phyloP scores from a whole-genome alignment of 2,329 filamentous ascomycete species.

The Amylocarpus encephaloides region DNA sequence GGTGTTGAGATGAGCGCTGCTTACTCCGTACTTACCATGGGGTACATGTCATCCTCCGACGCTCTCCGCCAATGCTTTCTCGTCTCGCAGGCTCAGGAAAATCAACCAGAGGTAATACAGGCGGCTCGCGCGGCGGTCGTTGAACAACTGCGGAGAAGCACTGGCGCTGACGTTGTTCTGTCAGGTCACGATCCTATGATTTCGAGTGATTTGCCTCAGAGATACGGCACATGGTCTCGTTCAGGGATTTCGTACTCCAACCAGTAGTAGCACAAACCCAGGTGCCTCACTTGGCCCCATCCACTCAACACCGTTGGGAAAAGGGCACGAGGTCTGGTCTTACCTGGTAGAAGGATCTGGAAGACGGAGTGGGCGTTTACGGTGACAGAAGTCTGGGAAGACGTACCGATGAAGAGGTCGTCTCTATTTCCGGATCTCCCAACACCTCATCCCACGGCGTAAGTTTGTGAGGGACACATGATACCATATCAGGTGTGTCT shows the following conservation, averaged over 20 bases:
- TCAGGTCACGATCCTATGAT: neutral
- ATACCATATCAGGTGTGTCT: too few relatives aligned
- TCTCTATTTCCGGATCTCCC: too few relatives aligned
- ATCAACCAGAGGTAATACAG: neutral
- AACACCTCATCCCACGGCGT: too few relatives aligned
- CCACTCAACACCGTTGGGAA: neutral
- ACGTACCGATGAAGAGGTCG: too few relatives aligned
- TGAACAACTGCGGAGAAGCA: neutral
- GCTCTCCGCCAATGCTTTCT: neutral
- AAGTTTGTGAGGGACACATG: too few relatives aligned
- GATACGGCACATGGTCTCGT: too few relatives aligned
- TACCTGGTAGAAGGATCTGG: neutral
- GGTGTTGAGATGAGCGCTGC: neutral
- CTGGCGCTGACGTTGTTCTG: neutral
- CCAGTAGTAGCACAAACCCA: neutral
- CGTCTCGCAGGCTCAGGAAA: neutral
- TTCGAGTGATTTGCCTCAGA: neutral
- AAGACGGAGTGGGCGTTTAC: neutral
- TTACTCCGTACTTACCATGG: neutral
- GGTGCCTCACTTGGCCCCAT: neutral
- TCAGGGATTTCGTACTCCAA: neutral
- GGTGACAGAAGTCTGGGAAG: too few relatives aligned
- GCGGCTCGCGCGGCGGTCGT: neutral
- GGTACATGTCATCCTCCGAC: neutral
- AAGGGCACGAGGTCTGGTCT: conserved; percentile 1